Base-by-base conservation (phyloP, 2,329 filamentous ascomycete species). In the Geoglossum cookeanum region DNA sequence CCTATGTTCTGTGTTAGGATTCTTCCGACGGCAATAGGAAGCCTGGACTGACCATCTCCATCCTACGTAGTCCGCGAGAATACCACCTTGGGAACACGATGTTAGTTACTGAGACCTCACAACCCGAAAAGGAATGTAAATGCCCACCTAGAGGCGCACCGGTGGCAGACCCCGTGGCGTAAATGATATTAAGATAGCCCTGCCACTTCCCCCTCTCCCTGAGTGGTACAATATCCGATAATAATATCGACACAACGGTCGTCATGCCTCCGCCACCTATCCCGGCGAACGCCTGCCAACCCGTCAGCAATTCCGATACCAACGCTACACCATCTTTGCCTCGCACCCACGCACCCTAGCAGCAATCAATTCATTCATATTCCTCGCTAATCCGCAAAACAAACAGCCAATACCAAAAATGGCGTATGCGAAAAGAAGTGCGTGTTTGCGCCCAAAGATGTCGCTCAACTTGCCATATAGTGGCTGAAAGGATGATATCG, bases 221-320 rank as follows among this genome's bases (percentile, higher is more conserved):
- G 44, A 89, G 70, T 0, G 83, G 77, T 3, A 90, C 78, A 17
- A 87, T 74, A 66, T 90, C 85, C 60, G 79, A 84, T 61, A 89
- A 68, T 55, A 89, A 68, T 55, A 89, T 85, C 49, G 75, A 78
- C 15, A 83, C 79, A 52, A 87, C 78, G 0, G 81, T 80, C 22
- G 79, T 81, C 78, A 88, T 84, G 7, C 84, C 85, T 1, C 81
- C 83, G 13, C 83, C 84, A 9, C 84, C 84, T 55, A 87, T 76
- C 1, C 79, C 79, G 61, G 78, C 75, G 59, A 80, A 76, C 1
- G 78, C 76, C 65, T 71, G 29, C 8, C 15, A 57, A 11, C 0
- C 17, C 9, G 58, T 45, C n/a, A 45, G 42, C 22, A 6, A 22
- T 9, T 7, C 42, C n/a, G n/a, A 13, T 22, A 22, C 17, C n/a